Evolutionary conservation across 2,329 filamentous ascomycete genomes (phyloP).

Genomic region (Trichoderma sp.): DNA sequence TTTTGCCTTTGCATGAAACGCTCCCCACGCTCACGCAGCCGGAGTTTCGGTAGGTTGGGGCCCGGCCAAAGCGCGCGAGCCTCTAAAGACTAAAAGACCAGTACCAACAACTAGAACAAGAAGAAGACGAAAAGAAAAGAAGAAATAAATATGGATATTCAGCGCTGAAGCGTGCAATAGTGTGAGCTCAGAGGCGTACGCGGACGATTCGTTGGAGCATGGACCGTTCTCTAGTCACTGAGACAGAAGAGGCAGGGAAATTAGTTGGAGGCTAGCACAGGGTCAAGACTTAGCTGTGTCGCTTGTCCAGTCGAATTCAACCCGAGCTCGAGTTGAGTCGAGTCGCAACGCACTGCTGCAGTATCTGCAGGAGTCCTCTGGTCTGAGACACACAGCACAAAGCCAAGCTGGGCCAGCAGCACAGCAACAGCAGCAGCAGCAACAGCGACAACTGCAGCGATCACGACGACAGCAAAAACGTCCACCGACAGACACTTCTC

Average conservation of each 20-base stretch:
- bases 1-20: not conserved
- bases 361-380: not conserved
- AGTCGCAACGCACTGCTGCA: not conserved
- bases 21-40: constrained; percentile 9
- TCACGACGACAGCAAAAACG: not conserved
- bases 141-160: not conserved
- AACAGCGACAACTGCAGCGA: not conserved
- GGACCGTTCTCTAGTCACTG: not conserved
- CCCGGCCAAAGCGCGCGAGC: not conserved
- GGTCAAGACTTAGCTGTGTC: constrained; percentile 13
- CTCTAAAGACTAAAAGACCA: not conserved
- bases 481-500: not conserved
- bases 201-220: constrained; percentile 1
- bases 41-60: not conserved
- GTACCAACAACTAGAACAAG: not conserved
- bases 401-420: constrained; percentile 2
- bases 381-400: not conserved
- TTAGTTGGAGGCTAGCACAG: constrained; percentile 1
- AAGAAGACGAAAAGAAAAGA: not conserved
- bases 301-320: not conserved
- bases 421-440: not conserved
- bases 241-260: constrained; percentile 8
- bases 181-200: constrained; percentile 12
- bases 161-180: constrained; percentile 2
- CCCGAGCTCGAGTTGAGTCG: not conserved